Percentiles rank a stretch among this genome's conserved stretches.
Conservation (phyloP, 257 asterid species). For the Nemophila menziesii region DNA sequence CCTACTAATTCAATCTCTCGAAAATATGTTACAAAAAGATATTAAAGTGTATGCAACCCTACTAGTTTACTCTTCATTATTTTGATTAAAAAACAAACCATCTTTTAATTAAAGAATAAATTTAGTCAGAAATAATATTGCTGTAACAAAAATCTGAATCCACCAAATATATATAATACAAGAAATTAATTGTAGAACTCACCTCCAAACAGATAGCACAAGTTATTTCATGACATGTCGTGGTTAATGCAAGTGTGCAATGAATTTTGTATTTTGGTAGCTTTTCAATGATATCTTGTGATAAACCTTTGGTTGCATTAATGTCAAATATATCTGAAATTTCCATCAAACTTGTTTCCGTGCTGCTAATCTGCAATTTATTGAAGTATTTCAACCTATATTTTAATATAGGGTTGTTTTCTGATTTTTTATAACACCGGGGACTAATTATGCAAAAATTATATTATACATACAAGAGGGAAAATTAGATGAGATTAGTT, state of each 20-base stretch:
- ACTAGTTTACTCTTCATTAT: too few relatives aligned
- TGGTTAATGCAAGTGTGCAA: conserved; percentile 5
- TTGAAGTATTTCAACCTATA: not conserved
- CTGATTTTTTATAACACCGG: not conserved
- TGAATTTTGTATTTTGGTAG: conserved; percentile 38
- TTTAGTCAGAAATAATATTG: too few relatives aligned
- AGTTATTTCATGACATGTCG: conserved; percentile 18
- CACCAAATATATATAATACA: too few relatives aligned
- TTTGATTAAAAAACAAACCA: too few relatives aligned
- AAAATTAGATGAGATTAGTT: conserved; percentile 5
- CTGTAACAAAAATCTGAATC: too few relatives aligned
- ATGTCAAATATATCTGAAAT: conserved; percentile 75
- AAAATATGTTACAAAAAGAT: too few relatives aligned
- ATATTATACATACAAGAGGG: not conserved
- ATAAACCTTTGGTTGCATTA: conserved; percentile 39
- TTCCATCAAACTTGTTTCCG: conserved; percentile 64
- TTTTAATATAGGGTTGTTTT: not conserved
- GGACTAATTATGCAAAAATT: not conserved
- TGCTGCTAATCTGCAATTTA: conserved; percentile 46
- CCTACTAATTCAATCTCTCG: too few relatives aligned
- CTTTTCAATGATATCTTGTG: conserved; percentile 32
- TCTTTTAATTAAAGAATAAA: too few relatives aligned
- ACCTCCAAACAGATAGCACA: conserved; percentile 88
- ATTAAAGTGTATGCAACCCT: too few relatives aligned
- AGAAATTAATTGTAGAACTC: conserved; percentile 3